Evolutionary conservation across 352 stramenopile genomes (phyloP).

Genomic region (Phytophthora citricola): DNA sequence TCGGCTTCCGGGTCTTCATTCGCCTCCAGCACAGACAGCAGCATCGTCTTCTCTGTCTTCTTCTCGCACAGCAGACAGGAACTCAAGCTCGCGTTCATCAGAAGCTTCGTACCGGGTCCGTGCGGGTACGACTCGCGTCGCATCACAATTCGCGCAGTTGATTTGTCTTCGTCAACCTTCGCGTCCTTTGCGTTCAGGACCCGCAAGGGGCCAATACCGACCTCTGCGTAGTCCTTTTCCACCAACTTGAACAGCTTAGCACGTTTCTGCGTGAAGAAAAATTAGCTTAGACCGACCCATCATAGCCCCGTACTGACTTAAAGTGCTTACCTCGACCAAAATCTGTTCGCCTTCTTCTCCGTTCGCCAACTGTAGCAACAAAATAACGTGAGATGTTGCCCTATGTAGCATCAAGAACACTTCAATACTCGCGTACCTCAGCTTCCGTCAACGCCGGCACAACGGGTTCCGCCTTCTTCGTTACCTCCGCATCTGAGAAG

Average conservation of each 20-base stretch:
- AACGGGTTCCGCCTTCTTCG: slow-evolving; percentile 58
- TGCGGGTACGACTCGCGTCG: slow-evolving; percentile 77
- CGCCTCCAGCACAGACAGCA: slow-evolving; percentile 68
- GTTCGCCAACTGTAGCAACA: slow-evolving; percentile 55
- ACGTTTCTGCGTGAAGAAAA: slow-evolving; percentile 55
- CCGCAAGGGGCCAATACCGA: slow-evolving; percentile 76
- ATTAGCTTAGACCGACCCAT: not conserved
- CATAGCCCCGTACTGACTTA: not conserved
- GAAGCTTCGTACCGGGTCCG: slow-evolving; percentile 77
- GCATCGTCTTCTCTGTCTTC: slow-evolving; percentile 83
- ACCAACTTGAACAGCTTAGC: slow-evolving; percentile 85
- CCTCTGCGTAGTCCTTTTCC: slow-evolving; percentile 76
- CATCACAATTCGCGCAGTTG: slow-evolving; percentile 76
- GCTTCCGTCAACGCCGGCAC: slow-evolving; percentile 69
- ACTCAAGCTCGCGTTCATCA: slow-evolving; percentile 73
- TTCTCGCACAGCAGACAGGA: slow-evolving; percentile 70
- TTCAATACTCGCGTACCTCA: slow-evolving; percentile 45
- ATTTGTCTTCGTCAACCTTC: slow-evolving; percentile 46
- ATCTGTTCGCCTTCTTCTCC: slow-evolving; percentile 78
- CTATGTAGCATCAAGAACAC: not conserved
- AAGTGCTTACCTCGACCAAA: slow-evolving; percentile 59
- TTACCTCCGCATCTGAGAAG: slow-evolving; percentile 58
- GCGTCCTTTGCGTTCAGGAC: slow-evolving; percentile 60
- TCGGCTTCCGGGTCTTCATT: slow-evolving; percentile 39
- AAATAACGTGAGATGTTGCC: slow-evolving; percentile 4